Base-by-base conservation (phyloP, 345 rosid species). In the Populus tremula region DNA sequence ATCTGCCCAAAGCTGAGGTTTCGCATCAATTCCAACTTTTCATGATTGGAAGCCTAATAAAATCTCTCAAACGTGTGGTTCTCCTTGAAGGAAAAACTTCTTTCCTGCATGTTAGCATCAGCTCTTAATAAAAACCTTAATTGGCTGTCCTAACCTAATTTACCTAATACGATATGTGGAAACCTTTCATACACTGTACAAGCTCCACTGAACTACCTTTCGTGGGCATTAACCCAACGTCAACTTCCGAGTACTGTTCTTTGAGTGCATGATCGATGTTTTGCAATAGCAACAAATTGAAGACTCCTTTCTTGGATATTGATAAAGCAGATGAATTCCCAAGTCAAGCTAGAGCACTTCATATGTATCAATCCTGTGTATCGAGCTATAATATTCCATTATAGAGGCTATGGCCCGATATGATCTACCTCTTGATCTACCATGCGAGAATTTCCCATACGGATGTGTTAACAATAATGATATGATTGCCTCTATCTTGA, bases 281-380 rank as follows among this genome's bases (percentile, higher is more conserved):
- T 27, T 45, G 45, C 43, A 65, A 8, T 45, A 45, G 9, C 70
- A 43, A 14, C 59, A 72, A 12, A 36, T 38, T 38, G 53, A 56
- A 9, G 47, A 43, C 47, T 10, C 47, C 23, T n/a, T n/a, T 49
- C 2, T 45, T 43, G 4, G 47, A 2, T 43, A 33, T 73, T 39
- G 71, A 8, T 62, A 41, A 73, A 59, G 67, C 49, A n/a, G 59
- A 36, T 56, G 50, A 14, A 20, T 67, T 27, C 38, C 4, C 4
- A 41, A 43, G 76, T 73, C 76, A 62, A 73, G 69, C 76, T 17
- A 38, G 21, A 25, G 68, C 69, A 73, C 69, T 73, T 43, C 71
- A 39, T 47, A 2, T 47, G 47, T 11, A 10, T 33, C 36, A 33
- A 33, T 33, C 36, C 36, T 3, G 36, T 33, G 36, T 33, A 33